Conservation (phyloP, 2,329 filamentous ascomycete species). For the Rhynchosporium secalis region DNA sequence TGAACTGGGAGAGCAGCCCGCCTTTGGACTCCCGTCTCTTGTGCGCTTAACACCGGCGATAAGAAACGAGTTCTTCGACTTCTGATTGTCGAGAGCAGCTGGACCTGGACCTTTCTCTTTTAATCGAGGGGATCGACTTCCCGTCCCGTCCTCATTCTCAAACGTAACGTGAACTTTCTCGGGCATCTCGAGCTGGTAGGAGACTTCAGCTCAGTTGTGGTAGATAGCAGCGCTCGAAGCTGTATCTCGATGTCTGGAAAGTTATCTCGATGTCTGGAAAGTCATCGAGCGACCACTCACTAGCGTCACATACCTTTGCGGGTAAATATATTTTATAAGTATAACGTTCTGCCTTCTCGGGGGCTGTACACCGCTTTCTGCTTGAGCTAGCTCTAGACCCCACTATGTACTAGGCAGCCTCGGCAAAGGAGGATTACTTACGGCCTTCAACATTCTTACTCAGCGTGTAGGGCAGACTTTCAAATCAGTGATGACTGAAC, state of each 20-base stretch:
- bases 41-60: constrained; percentile 22
- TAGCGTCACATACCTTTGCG: too few relatives aligned
- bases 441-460: too few relatives aligned
- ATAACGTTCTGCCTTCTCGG: too few relatives aligned
- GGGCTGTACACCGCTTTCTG: too few relatives aligned
- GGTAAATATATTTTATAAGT: too few relatives aligned
- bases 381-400: too few relatives aligned
- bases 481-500: too few relatives aligned
- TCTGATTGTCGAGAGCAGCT: neutral
- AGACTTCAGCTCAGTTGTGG: neutral
- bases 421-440: too few relatives aligned
- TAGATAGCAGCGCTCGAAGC: neutral
- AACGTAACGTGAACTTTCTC: constrained; percentile 45
- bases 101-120: neutral
- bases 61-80: neutral
- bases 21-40: constrained; percentile 27
- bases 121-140: neutral
- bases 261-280: neutral
- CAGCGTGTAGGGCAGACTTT: too few relatives aligned
- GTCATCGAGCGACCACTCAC: too few relatives aligned
- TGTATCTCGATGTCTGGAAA: neutral
- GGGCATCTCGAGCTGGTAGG: constrained; percentile 41
- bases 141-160: constrained; percentile 35
- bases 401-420: too few relatives aligned
- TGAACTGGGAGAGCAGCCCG: neutral